Base-by-base conservation (phyloP, 139 green algal species). In the Volvox africanus region DNA sequence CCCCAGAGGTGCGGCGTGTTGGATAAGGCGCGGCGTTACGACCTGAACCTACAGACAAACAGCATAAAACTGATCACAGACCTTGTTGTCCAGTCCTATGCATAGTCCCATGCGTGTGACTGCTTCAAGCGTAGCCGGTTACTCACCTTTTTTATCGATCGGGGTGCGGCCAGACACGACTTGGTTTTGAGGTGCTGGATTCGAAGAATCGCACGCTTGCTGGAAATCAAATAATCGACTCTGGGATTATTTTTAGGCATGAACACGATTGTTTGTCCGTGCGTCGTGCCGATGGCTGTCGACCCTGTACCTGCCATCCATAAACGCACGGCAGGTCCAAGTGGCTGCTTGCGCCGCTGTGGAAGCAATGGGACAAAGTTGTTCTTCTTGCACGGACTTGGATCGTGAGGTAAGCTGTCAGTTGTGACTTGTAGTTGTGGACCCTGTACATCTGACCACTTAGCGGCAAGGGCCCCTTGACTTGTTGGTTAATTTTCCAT, bases 351-450 rank as follows among this genome's bases (percentile, higher is more conserved):
- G 91, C 61, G 87, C 90, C n/a, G 80, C 90, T 1, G 78, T 93
- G 50, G 91, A 93, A 44, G 71, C 86, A 22, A 26, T 93, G 22
- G 91, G 86, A 2, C 88, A 93, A 19, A 93, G 76, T 22, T 93
- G 91, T 61, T 91, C 90, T 14, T 86, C 91, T 0, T 92, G 91
- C 86, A 90, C 86, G 24, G 88, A 92, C 61, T 32, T 88, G 1
- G 88, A 92, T 11, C 90, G 88, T 20, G 91, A 93, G 80, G 91
- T 93, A n/a, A n/a, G 87, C 80, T 26, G 6, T 3, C 35, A 28
- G 44, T 55, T 55, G 44, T 55, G 44, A 55, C n/a, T n/a, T n/a
- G 44, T 55, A 14, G 44, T 55, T 55, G 9, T 55, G 44, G 44
- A 55, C 44, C 5, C 44, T 5, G 44, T 55, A 55, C 44, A n/a